Evolutionary conservation across 192 early-diverging fungal species (phyloP).

Genomic region (Backusella westeae): DNA sequence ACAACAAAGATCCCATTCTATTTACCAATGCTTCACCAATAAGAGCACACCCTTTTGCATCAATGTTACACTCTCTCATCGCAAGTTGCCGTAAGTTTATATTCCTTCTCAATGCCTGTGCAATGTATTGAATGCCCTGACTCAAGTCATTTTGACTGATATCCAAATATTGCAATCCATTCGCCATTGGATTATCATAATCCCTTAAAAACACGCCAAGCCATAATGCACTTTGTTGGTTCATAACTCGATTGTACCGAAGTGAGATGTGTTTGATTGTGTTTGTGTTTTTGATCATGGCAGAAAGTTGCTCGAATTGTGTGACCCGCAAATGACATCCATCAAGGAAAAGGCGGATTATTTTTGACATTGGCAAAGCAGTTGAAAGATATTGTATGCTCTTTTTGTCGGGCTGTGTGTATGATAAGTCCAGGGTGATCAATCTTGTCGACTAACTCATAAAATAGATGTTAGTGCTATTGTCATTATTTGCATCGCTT

Average conservation of each 20-base stretch:
- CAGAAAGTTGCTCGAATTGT: constrained; percentile 25
- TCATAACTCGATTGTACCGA: constrained; percentile 44
- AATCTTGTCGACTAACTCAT: constrained; percentile 54
- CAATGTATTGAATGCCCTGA: constrained; percentile 52
- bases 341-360: constrained; percentile 22
- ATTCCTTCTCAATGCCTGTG: constrained; percentile 54
- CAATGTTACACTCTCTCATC: constrained; percentile 49
- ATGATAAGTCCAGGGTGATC: constrained; percentile 67
- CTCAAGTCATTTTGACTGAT: constrained; percentile 46
- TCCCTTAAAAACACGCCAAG: constrained; percentile 55
- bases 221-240: constrained; percentile 44
- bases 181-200: constrained; percentile 39
- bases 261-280: constrained; percentile 41
- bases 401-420: constrained; percentile 67
- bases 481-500: not conserved
- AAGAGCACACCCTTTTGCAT: constrained; percentile 39
- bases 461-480: not conserved
- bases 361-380: constrained; percentile 38
- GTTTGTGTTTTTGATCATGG: constrained; percentile 38
- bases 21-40: constrained; percentile 54
- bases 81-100: constrained; percentile 42
- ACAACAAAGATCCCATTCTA: not conserved
- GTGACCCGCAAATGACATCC: constrained; percentile 17
- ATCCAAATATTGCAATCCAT: constrained; percentile 40
- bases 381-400: constrained; percentile 64